Base-by-base conservation (phyloP, 345 rosid species). In the Crucihimalaya himalaica region DNA sequence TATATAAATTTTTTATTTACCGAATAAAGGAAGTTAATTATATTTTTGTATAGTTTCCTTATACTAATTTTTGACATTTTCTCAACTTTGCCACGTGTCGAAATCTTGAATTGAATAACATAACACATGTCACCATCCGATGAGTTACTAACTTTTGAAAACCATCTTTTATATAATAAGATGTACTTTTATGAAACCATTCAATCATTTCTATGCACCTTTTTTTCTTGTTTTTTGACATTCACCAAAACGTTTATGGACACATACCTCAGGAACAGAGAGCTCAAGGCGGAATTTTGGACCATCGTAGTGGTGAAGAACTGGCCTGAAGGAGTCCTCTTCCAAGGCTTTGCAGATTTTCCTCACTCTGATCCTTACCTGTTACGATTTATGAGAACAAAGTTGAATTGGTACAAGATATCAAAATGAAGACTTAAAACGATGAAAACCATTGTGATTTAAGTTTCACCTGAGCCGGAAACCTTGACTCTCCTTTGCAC, bases 261-360 rank as follows among this genome's bases (percentile, higher is more conserved):
- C 25, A 31, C 76, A 47, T 66, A 95, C 99, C 99, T 95, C 99
- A n/a, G 98, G 99, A 78, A 95, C 89, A 34, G 96, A 87, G 72
- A 95, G 99, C 82, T 92, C 96, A 43, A 90, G 98, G 27, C 97
- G 94, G 68, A 95, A 88, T 81, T 92, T 95, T n/a, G 98, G 99
- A 39, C 97, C 98, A 78, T 95, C 99, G 29, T 92, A 90, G 80
- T 90, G 99, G 77, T 95, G 97, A 80, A 95, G 81, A 57, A 95
- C 98, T 13, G 97, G 99, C 84, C 99, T 82, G 75, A 95, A 95
- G 14, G 99, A 81, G 79, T 90, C 98, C 79, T 95, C 99, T 82
- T 92, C 99, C 89, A 95, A 81, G 55, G 99, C 89, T 81, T 90
- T 90, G 93, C 92, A 92, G 63, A 92, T 71, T 78, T 90, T 95